phyloP scores from a whole-genome alignment of 768 basidiomycete genomes.

The Calocera cornea region DNA sequence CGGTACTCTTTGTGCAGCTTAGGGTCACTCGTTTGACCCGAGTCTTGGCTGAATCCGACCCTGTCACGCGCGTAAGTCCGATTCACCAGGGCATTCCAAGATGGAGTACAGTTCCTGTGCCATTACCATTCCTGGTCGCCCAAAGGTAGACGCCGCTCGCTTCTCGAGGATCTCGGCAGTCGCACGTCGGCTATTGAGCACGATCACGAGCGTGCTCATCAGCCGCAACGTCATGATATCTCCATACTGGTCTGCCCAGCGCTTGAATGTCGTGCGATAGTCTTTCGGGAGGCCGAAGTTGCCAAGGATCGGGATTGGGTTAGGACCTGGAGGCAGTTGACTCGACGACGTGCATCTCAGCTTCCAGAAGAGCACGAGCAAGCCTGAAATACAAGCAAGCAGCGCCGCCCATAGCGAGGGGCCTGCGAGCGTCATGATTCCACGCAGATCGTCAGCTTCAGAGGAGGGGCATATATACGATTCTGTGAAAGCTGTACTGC shows the following conservation, averaged over 20 bases:
- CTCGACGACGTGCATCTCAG: too few relatives aligned
- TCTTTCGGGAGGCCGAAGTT: neutral
- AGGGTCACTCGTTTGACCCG: neutral
- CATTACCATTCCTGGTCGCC: neutral
- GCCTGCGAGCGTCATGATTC: too few relatives aligned
- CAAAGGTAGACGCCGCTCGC: neutral
- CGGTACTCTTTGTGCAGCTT: neutral
- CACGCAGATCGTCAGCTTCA: too few relatives aligned
- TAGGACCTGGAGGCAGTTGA: too few relatives aligned
- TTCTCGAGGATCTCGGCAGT: neutral
- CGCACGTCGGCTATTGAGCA: neutral
- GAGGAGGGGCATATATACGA: too few relatives aligned
- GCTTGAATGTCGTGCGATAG: neutral
- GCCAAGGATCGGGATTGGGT: neutral
- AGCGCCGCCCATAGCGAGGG: too few relatives aligned
- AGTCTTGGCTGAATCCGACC: neutral
- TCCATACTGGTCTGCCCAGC: neutral
- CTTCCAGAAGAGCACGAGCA: too few relatives aligned
- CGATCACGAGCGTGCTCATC: neutral
- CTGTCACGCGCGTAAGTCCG: too few relatives aligned
- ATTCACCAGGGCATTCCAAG: too few relatives aligned
- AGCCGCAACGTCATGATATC: neutral
- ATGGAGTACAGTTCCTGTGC: too few relatives aligned
- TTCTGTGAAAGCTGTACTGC: too few relatives aligned
- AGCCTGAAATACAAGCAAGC: too few relatives aligned